Base-by-base conservation (phyloP, 805 yeast species). In the Brettanomyces custersianus region DNA sequence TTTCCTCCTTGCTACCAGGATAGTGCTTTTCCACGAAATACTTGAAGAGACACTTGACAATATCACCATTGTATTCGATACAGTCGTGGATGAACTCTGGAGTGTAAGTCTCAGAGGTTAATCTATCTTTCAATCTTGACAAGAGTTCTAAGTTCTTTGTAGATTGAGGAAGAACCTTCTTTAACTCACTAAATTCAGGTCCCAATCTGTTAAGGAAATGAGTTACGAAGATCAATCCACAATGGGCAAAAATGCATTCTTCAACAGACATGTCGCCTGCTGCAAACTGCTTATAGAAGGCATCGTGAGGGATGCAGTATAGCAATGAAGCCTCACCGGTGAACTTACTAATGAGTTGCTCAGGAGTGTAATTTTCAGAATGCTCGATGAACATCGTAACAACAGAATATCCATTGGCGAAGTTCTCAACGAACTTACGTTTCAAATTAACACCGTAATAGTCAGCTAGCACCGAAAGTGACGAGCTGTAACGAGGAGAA, bases 181-280 rank as follows among this genome's bases (percentile, higher is more conserved):
- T 60, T 52, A 90, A 68, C 31, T 85, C 71, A 46, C 68, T 74
- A 60, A 83, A 88, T 60, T 88, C 96, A 2, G 94, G 77, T 21
- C 97, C 96, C 54, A 90, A 70, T 55, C 97, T 74, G 66, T 92
- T 92, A 59, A 90, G 72, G 65, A 90, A 92, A 62, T 92, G 97
- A 24, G 94, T 80, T 34, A 86, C 94, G 55, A 92, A 90, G 42
- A 86, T 83, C 31, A 83, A 80, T 49, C 90, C 95, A 59, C 87
- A 81, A 59, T 90, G 97, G 31, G 96, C 94, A 57, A 92, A 92
- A 39, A 87, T 80, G 31, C 88, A 77, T 63, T 92, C 98, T 63
- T 90, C 97, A 48, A 94, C 77, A 1, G 96, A 87, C 59, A 90
- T 71, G 46, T 77, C 77, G 37, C 90, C 81, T 34, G 66, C 58